Conservation (phyloP, 2,329 filamentous ascomycete species). For the Ceratocystis cubensis region DNA sequence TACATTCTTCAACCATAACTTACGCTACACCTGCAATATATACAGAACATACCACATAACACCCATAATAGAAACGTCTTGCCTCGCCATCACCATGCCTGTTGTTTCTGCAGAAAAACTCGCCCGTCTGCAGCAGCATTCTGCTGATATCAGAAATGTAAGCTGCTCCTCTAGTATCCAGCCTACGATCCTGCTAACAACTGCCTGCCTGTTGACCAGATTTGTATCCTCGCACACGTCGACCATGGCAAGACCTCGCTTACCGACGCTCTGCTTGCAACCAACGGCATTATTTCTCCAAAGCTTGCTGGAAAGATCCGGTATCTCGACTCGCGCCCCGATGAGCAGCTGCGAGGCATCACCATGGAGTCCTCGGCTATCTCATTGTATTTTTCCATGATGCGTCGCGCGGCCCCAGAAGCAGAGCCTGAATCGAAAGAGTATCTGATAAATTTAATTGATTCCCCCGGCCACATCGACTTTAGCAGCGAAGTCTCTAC, state of each 20-base stretch:
- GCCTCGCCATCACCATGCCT: conserved; percentile 52
- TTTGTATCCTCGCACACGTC: conserved; percentile 91
- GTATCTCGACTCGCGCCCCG: conserved; percentile 89
- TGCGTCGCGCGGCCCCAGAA: conserved; percentile 58
- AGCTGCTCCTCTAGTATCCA: conserved; percentile 24
- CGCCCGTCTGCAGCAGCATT: conserved; percentile 74
- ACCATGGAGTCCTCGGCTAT: conserved; percentile 99
- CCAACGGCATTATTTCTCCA: conserved; percentile 97
- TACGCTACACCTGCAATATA: not conserved
- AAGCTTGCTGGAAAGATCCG: conserved; percentile 96
- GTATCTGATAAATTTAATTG: conserved; percentile 93
- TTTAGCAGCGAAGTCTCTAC: conserved; percentile 98
- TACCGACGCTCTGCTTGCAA: conserved; percentile 89
- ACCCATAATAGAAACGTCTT: too few relatives aligned
- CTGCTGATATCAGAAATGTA: conserved; percentile 87
- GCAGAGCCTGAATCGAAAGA: conserved; percentile 63
- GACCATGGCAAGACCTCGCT: conserved; percentile 98
- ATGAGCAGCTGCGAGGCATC: conserved; percentile 91
- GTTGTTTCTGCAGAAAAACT: conserved; percentile 84
- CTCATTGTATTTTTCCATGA: conserved; percentile 87
- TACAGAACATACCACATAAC: too few relatives aligned
- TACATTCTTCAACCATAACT: not conserved
- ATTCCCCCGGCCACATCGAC: conserved; percentile 95
- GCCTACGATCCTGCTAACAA: conserved; percentile 18
- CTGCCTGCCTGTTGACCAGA: conserved; percentile 37